Evolutionary conservation across 805 yeast species (phyloP).

Genomic region (Lachancea nothofagi): DNA sequence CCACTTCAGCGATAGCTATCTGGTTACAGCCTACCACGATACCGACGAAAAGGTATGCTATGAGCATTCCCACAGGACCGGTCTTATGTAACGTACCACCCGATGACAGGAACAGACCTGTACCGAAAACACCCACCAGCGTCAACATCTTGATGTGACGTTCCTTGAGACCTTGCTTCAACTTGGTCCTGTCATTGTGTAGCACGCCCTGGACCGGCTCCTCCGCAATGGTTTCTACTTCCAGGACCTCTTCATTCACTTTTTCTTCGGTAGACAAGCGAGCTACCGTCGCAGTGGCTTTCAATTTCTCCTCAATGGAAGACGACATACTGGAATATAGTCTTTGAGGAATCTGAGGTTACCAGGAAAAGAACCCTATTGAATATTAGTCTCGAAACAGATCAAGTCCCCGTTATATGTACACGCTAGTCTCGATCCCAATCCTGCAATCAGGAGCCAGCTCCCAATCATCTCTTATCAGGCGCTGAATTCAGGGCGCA

Average conservation of each 20-base stretch:
- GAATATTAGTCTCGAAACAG: too few relatives aligned
- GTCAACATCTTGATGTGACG: constrained; percentile 62
- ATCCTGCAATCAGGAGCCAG: too few relatives aligned
- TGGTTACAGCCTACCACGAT: constrained; percentile 52
- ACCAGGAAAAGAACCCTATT: too few relatives aligned
- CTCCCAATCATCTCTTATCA: too few relatives aligned
- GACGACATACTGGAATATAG: too few relatives aligned
- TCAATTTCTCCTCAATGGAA: too few relatives aligned
- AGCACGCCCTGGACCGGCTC: not conserved
- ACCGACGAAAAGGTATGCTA: constrained; percentile 51
- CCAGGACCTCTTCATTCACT: not conserved
- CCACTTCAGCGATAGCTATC: constrained; percentile 56
- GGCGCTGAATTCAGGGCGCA: too few relatives aligned
- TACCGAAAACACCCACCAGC: constrained; percentile 66
- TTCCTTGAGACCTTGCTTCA: constrained; percentile 46
- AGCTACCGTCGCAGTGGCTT: too few relatives aligned
- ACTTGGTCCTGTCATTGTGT: constrained; percentile 38
- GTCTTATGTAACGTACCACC: constrained; percentile 56
- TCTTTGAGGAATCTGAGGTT: too few relatives aligned
- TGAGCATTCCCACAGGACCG: constrained; percentile 59
- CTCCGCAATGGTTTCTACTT: not conserved
- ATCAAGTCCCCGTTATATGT: too few relatives aligned
- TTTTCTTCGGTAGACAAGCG: not conserved
- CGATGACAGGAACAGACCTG: constrained; percentile 70
- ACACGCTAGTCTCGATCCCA: too few relatives aligned